Percentiles rank a stretch among this genome's conserved stretches.
These are phyloP conservation scores for Ambispora gerdemannii DNA, from an alignment of 192 early-diverging fungal species.

Conservation along the genomic window DNA sequence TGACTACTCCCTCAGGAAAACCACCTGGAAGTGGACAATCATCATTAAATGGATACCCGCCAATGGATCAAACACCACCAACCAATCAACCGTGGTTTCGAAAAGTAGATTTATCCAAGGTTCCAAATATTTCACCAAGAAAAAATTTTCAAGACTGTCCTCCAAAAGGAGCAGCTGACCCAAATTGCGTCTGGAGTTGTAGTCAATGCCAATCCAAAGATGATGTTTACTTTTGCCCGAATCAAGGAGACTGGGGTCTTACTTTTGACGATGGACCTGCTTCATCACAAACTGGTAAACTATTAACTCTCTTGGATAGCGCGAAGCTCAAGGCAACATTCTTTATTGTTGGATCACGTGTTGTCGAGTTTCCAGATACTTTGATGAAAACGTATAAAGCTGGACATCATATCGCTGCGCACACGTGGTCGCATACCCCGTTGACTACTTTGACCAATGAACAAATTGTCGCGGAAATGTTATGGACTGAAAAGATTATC, in stretches of 20 bases:
- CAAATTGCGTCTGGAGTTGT: constrained; percentile 1
- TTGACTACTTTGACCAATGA: constrained; percentile 57
- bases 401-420: constrained; percentile 45
- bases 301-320: constrained; percentile 41
- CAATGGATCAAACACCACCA: not conserved
- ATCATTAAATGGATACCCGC: not conserved
- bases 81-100: not conserved
- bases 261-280: constrained; percentile 57
- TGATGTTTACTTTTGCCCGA: constrained; percentile 7
- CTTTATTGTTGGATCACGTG: constrained; percentile 47
- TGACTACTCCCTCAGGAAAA: no score
- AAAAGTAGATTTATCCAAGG: not conserved
- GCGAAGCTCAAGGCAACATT: constrained; percentile 46
- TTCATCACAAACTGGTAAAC: constrained; percentile 7
- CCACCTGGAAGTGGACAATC: not conserved
- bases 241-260: constrained; percentile 42
- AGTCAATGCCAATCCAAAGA: not conserved
- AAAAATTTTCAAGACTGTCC: not conserved
- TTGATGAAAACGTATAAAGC: constrained; percentile 27
- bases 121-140: not conserved
- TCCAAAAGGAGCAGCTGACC: not conserved
- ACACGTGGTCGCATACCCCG: constrained; percentile 61
- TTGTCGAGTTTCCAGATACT: constrained; percentile 39
- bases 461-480: constrained; percentile 60
- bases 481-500: constrained; percentile 53